phyloP scores from a whole-genome alignment of 2,329 filamentous ascomycete species.

The Epichloe aotearoae region DNA sequence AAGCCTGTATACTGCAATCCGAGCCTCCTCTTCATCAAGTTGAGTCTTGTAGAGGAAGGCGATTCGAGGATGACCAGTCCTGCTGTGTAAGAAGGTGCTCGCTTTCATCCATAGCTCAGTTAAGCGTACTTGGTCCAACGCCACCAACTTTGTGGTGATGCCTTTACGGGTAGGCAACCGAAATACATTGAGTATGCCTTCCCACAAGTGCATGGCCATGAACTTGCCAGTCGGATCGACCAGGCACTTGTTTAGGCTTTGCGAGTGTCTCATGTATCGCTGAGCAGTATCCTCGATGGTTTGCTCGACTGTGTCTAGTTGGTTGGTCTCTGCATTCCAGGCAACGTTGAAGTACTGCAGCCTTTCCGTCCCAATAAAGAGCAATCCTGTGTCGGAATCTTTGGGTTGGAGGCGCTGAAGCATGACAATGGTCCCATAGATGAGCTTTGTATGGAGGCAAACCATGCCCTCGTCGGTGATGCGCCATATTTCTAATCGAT shows the following conservation, averaged over 20 bases:
- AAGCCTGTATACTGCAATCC: constrained; percentile 45
- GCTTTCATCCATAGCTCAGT: constrained; percentile 48
- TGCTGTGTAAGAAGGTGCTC: constrained; percentile 43
- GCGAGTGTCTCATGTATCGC: constrained; percentile 57
- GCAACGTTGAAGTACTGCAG: constrained; percentile 81
- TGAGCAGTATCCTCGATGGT: constrained; percentile 41
- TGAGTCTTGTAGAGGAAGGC: constrained; percentile 45
- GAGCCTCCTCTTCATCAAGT: constrained; percentile 37
- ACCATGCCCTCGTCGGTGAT: constrained; percentile 49
- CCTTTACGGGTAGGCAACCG: constrained; percentile 35
- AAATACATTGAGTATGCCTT: constrained; percentile 43
- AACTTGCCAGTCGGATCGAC: constrained; percentile 65
- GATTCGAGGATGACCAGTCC: constrained; percentile 43
- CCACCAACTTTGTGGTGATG: constrained; percentile 29
- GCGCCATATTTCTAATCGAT: constrained; percentile 74
- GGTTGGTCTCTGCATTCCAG: constrained; percentile 53
- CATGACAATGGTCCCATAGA: constrained; percentile 81
- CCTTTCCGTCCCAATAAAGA: constrained; percentile 85
- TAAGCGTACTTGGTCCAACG: constrained; percentile 41
- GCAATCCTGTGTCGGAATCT: constrained; percentile 62
- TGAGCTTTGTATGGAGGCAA: constrained; percentile 52
- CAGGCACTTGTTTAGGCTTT: constrained; percentile 70
- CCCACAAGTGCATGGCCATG: constrained; percentile 46
- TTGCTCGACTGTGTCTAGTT: constrained; percentile 39
- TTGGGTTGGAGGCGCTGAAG: constrained; percentile 67